Evolutionary conservation across 257 asterid genomes (phyloP), one percentile per base, ranked within the genome.

Genomic region (Mitragyna speciosa): DNA sequence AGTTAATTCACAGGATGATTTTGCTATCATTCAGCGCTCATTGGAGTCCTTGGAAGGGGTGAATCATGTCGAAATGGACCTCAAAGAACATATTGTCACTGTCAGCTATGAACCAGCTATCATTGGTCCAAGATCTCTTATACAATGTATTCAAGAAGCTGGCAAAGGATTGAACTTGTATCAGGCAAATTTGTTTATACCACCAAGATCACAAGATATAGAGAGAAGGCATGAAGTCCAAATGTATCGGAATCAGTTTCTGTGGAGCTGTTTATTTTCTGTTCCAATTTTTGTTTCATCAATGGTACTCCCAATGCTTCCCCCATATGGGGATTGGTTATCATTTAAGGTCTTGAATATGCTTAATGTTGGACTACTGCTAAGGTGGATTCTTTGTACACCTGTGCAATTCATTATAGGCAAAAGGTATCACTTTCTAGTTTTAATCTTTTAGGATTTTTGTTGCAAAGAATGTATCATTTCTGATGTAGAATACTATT

Each of bases 221-320:
- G 96, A 93, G 85, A 89, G 93, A 85, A 92, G 84, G 61, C 95
- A 77, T 75, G 99, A 95, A 88, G 86, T 84, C 41, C 87, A 76
- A 12, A 85, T 81, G 81, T 95, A 93, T 75, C 77, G 93, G 82
- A 93, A 92, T 85, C 96, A 88, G 52, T 95, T 95, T 87, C 81
- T 92, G 65, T 93, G 88, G 94, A 95, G 99, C 87, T 93, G 98
- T 88, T 82, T 95, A 72, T 95, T 93, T 84, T 87, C 99, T 26
- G 82, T 93, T 88, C 99, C 98, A 22, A 86, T 93, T 82, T 87
- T 95, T 83, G 79, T 91, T 81, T 89, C 89, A 81, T 87, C 97
- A 73, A 95, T 95, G 99, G 94, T 91, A 72, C 92, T 95, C 83
- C 99, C 99, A 49, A 95, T 95, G 99, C 88, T 91, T 85, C 92